A percentile compares a stretch with the other conserved stretches of the same genome.
Conservation (phyloP, 202 grass and related monocot genomes). For the Panicum virgatum region DNA sequence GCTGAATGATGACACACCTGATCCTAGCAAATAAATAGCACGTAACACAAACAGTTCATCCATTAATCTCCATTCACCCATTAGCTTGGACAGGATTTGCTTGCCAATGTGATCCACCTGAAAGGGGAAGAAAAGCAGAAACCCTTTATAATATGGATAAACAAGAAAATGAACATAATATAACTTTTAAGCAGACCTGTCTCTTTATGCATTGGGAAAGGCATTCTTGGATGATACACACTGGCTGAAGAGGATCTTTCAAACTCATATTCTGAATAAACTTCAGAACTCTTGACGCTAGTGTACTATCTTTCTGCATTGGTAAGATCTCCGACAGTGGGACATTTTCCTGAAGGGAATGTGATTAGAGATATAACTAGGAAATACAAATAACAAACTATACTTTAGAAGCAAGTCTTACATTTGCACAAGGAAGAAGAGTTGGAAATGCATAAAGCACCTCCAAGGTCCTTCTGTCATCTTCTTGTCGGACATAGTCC, state of each 20-base stretch:
- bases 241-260: constrained; percentile 69
- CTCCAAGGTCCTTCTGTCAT: constrained; percentile 71
- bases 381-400: constrained; percentile 23
- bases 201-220: constrained; percentile 76
- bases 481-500: constrained; percentile 55
- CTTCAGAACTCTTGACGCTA: constrained; percentile 77
- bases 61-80: constrained; percentile 93
- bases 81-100: constrained; percentile 76
- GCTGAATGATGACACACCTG: constrained; percentile 50
- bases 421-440: constrained; percentile 79
- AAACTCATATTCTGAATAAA: constrained; percentile 71
- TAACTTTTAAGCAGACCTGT: constrained; percentile 57
- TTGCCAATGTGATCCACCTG: constrained; percentile 86
- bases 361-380: constrained; percentile 33
- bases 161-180: constrained; percentile 32
- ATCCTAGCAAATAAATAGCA: constrained; percentile 91
- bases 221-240: constrained; percentile 87
- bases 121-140: constrained; percentile 23
- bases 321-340: constrained; percentile 74
- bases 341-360: constrained; percentile 61
- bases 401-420: constrained; percentile 44
- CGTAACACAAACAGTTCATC: constrained; percentile 84
- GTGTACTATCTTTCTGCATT: constrained; percentile 80
- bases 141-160: constrained; percentile 14
- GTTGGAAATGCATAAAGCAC: constrained; percentile 73